A percentile compares a stretch with the other conserved stretches of the same genome.
These are phyloP conservation scores for Fulvia fulva DNA, from an alignment of 2,329 filamentous ascomycete species.

Conservation along the genomic window DNA sequence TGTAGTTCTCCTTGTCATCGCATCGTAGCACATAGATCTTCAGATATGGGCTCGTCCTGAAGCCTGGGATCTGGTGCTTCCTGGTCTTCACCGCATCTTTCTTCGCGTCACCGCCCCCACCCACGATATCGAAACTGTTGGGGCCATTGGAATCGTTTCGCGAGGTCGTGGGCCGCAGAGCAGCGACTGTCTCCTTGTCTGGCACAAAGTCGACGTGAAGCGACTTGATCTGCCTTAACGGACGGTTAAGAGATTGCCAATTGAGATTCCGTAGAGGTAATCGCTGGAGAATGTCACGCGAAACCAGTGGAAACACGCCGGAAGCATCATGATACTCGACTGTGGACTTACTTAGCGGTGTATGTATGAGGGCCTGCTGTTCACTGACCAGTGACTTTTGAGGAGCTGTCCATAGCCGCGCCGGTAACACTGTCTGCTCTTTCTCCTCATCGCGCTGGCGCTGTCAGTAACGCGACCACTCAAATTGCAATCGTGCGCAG, in stretches of 20 bases:
- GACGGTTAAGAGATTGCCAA: constrained; percentile 92
- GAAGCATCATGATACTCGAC: constrained; percentile 96
- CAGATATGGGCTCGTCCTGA: constrained; percentile 88
- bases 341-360: constrained; percentile 37
- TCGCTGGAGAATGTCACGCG: constrained; percentile 70
- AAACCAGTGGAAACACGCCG: constrained; percentile 77
- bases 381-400: constrained; percentile 48
- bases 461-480: constrained; percentile 2
- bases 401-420: constrained; percentile 39
- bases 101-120: constrained; percentile 27
- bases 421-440: constrained; percentile 17
- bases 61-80: constrained; percentile 89
- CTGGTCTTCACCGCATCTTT: constrained; percentile 49
- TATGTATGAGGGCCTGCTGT: neutral
- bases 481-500: too few relatives aligned
- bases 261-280: constrained; percentile 88
- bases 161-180: constrained; percentile 21
- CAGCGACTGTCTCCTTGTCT: constrained; percentile 26
- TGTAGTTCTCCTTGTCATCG: constrained; percentile 95
- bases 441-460: constrained; percentile 28
- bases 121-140: constrained; percentile 44
- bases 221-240: constrained; percentile 86
- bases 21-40: constrained; percentile 87
- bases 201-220: constrained; percentile 85
- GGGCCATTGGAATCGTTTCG: constrained; percentile 21